A percentile compares a stretch with the other conserved stretches of the same genome.
These are phyloP conservation scores for Phytophthora cactorum DNA, from an alignment of 352 stramenopile genomes.

Conservation along the genomic window DNA sequence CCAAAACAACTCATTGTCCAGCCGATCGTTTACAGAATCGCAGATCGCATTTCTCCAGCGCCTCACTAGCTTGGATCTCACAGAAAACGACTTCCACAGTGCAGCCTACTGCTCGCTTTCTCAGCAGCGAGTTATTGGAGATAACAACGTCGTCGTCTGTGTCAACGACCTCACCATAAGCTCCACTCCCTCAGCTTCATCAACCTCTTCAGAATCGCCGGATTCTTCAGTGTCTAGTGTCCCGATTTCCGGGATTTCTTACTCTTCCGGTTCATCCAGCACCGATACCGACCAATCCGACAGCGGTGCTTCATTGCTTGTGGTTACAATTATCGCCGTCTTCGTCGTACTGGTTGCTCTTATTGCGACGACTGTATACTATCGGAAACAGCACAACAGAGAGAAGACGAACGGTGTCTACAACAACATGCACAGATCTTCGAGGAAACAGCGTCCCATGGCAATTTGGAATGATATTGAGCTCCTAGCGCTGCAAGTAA, in stretches of 20 bases:
- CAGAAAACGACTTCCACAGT: conserved; percentile 12
- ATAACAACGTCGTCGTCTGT: conserved; percentile 21
- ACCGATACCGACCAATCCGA: conserved; percentile 2
- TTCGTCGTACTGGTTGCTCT: conserved; percentile 7
- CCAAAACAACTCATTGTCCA: conserved; percentile 22
- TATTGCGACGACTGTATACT: conserved; percentile 6
- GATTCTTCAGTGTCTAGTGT: conserved; percentile 1
- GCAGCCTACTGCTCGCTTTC: conserved; percentile 13
- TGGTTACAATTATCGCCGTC: conserved; percentile 1
- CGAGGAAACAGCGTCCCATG: conserved; percentile 15
- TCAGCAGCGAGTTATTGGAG: conserved; percentile 14
- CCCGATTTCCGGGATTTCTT: conserved; percentile 6
- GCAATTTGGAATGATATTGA: conserved; percentile 28
- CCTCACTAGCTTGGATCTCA: conserved; percentile 25
- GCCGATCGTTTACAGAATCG: conserved; percentile 18
- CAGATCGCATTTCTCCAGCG: conserved; percentile 26
- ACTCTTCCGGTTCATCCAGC: conserved; percentile 15
- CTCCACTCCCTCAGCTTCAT: neutral
- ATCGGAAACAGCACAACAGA: conserved; percentile 11
- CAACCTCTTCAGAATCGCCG: conserved; percentile 4
- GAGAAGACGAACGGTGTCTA: neutral
- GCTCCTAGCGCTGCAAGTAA: conserved; percentile 22
- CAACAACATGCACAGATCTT: conserved; percentile 5
- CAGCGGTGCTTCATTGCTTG: conserved; percentile 1
- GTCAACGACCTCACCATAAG: neutral